These are phyloP conservation scores for Cadophora sp. DNA, from an alignment of 2,329 filamentous ascomycete species.

Conservation along the genomic window DNA sequence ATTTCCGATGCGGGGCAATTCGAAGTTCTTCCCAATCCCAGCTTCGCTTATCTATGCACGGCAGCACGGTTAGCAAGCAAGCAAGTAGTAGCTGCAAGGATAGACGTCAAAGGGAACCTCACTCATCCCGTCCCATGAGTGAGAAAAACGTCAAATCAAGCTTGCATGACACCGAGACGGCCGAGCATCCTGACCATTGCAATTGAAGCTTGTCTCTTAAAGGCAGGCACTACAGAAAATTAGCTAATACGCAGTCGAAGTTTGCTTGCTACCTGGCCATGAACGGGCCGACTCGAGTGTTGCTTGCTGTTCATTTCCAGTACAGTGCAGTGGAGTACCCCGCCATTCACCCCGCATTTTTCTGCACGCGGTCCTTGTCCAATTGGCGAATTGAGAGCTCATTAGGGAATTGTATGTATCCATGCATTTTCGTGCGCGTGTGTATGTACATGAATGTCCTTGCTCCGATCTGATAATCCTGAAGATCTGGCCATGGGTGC, in stretches of 20 bases:
- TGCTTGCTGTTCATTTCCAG: not conserved
- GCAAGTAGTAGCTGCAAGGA: not conserved
- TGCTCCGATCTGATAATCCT: not conserved
- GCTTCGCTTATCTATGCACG: not conserved
- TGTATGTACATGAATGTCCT: not conserved
- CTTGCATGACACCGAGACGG: slow-evolving; percentile 1
- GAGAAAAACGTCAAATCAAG: not conserved
- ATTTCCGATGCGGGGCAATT: not conserved
- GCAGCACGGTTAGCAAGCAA: not conserved
- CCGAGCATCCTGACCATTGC: not conserved
- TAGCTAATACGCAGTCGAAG: not conserved
- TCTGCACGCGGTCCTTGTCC: not conserved
- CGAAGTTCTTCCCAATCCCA: not conserved
- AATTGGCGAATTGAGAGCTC: not conserved
- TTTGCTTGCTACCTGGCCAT: not conserved
- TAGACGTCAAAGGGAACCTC: not conserved
- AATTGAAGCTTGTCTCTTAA: slow-evolving; percentile 4
- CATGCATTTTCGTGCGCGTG: not conserved
- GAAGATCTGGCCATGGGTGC: not conserved
- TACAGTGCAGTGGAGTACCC: not conserved
- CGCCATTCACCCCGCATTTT: slow-evolving; percentile 3
- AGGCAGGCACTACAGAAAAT: not conserved
- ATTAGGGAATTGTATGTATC: not conserved
- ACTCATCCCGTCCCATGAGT: not conserved
- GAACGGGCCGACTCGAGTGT: slow-evolving; percentile 4